Base-by-base conservation (phyloP, 1,284 basidiomycete species). In the Malassezia pachydermatis region DNA sequence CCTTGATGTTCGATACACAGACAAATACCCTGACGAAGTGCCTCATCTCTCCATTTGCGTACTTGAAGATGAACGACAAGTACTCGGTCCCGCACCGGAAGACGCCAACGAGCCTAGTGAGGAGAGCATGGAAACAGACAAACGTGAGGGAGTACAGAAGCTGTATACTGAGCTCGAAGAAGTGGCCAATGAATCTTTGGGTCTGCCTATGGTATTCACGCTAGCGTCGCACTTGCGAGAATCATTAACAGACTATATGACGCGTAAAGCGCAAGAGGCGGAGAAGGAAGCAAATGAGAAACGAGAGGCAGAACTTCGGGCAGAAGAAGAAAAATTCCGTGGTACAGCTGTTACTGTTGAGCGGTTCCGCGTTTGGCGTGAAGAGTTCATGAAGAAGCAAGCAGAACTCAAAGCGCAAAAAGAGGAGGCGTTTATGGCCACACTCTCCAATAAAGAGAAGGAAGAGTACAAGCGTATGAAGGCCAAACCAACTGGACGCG, bases 131-230 rank as follows among this genome's bases (percentile, higher is more conserved):
- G 72, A 75, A 13, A 33, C 23, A 6, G 40, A 52, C n/a, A 4
- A 33, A 10, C 44, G 45, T 10, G 28, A 28, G 10, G 50, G 50
- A 11, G 45, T 47, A 2, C 50, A 47, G 23, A 81, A 84, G 55
- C 74, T 92, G 23, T 64, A 86, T 16, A 72, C 75, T 20, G 80
- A 81, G 33, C 76, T 90, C 53, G 76, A 74, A 51, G 74, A 73
- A 48, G 78, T 84, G 61, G 89, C 84, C 23, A 80, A 84, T 67
- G 89, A 95, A 67, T 90, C 86, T 61, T 69, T 88, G 20, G 89
- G 89, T 30, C 92, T 95, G 84, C 88, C 92, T 2, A 95, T 96
- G 89, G 90, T 88, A 10, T 98, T 95, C 69, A 88, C 90, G 0
- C 77, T 98, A 5, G 84, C 88, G 4, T 84, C 86, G 2, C 84